phyloP scores from a whole-genome alignment of 345 rosid genomes.

The Heritiera fomes region DNA sequence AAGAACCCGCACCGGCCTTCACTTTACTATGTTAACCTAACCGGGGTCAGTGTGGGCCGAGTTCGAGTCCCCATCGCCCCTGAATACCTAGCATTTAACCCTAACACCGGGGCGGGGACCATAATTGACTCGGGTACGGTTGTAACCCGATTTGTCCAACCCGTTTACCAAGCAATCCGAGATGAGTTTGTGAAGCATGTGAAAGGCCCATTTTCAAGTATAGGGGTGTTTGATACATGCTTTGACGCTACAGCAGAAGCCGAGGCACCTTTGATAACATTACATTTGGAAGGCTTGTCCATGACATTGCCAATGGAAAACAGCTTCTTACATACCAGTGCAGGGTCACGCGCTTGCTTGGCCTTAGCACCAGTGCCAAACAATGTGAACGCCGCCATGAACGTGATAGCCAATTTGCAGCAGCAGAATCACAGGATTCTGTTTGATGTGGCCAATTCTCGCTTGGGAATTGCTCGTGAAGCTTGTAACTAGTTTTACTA shows the following conservation, averaged over 20 bases:
- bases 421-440: conserved; percentile 82
- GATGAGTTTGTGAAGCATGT: conserved; percentile 81
- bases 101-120: conserved; percentile 74
- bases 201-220: conserved; percentile 61
- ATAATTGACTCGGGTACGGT: conserved; percentile 87
- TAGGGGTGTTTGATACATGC: conserved; percentile 89
- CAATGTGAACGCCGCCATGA: conserved; percentile 65
- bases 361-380: conserved; percentile 74
- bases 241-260: conserved; percentile 50
- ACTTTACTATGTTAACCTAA: conserved; percentile 76
- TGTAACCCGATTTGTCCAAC: conserved; percentile 70
- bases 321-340: conserved; percentile 75
- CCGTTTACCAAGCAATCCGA: conserved; percentile 57
- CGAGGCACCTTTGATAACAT: conserved; percentile 49
- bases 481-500: conserved; percentile 53
- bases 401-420: conserved; percentile 86
- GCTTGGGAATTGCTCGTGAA: conserved; percentile 80
- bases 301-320: conserved; percentile 75
- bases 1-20: conserved; percentile 77
- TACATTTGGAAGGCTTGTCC: conserved; percentile 61
- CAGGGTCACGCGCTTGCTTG: conserved; percentile 73
- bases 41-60: conserved; percentile 75
- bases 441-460: conserved; percentile 73
- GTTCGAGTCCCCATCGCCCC: conserved; percentile 48
- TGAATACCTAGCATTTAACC: conserved; percentile 49